These are phyloP conservation scores for Scheffersomyces spartinae DNA, from an alignment of 805 yeast genomes.

Conservation along the genomic window DNA sequence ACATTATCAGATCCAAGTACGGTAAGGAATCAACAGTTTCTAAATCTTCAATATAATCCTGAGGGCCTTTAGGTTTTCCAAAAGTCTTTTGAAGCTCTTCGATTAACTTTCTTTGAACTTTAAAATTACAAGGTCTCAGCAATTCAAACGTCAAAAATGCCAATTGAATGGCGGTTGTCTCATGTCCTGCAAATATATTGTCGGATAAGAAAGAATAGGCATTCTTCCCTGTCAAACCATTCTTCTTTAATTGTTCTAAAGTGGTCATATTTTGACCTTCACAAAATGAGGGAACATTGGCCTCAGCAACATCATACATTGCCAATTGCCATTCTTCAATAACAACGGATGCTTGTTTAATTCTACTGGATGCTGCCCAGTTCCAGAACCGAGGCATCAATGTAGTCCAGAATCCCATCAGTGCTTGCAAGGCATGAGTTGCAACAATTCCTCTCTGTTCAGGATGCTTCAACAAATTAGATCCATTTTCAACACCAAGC, in stretches of 20 bases:
- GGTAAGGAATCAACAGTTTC: constrained; percentile 44
- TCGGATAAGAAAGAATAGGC: constrained; percentile 31
- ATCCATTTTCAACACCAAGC: constrained; percentile 39
- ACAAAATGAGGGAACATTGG: constrained; percentile 6
- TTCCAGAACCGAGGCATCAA: constrained; percentile 43
- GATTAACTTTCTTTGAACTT: constrained; percentile 35
- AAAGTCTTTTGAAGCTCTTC: constrained; percentile 31
- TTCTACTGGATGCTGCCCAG: constrained; percentile 31
- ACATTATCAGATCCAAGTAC: constrained; percentile 46
- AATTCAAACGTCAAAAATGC: constrained; percentile 49
- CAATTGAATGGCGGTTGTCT: constrained; percentile 59
- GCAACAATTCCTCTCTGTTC: constrained; percentile 27
- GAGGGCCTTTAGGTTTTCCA: constrained; percentile 15
- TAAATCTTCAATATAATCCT: constrained; percentile 13
- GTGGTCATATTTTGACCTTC: constrained; percentile 14
- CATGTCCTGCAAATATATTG: constrained; percentile 56
- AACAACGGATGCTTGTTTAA: constrained; percentile 23
- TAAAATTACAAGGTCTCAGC: constrained; percentile 35
- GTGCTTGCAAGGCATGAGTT: constrained; percentile 37
- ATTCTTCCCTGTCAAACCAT: constrained; percentile 17
- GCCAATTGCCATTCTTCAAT: constrained; percentile 37
- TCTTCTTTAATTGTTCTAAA: constrained; percentile 20
- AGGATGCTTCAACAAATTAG: constrained; percentile 31
- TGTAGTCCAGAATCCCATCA: constrained; percentile 59
- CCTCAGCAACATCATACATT: constrained; percentile 23